These are phyloP conservation scores for Lactifluus hygrophoroides DNA, from an alignment of 768 basidiomycete species.

Conservation along the genomic window DNA sequence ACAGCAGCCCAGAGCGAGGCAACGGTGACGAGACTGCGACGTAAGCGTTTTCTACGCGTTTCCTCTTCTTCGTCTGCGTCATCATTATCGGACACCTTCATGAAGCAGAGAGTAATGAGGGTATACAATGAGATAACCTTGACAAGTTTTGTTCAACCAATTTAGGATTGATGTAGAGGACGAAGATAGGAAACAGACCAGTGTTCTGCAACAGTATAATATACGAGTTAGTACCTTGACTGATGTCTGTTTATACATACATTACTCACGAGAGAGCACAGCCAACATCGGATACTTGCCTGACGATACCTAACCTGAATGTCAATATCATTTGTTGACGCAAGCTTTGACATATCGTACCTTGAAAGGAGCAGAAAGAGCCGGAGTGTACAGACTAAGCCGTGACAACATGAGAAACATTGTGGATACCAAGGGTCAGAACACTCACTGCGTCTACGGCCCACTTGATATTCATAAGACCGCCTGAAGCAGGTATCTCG, in stretches of 20 bases:
- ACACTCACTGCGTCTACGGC: conserved; percentile 25
- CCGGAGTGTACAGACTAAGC: background rate
- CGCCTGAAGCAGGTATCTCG: conserved; percentile 22
- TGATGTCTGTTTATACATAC: background rate
- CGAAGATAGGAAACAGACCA: background rate
- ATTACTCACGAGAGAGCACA: background rate
- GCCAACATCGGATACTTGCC: background rate
- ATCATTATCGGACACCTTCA: too few relatives aligned
- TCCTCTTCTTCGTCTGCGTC: too few relatives aligned
- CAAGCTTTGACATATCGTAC: background rate
- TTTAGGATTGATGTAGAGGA: too few relatives aligned
- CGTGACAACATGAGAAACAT: background rate
- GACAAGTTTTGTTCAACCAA: background rate
- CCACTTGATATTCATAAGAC: conserved; percentile 32
- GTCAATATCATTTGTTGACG: background rate
- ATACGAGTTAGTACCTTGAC: background rate
- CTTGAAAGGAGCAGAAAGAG: background rate
- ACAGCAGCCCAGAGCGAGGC: background rate
- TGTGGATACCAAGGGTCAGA: background rate
- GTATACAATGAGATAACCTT: background rate
- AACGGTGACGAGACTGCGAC: background rate
- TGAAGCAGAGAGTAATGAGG: background rate
- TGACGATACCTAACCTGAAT: background rate
- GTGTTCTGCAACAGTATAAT: background rate
- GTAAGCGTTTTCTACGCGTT: background rate